Percentiles rank a stretch among this genome's conserved stretches.
phyloP scores from a whole-genome alignment of 202 grass and related monocot species.

The Thinopyrum obtusiflorum region DNA sequence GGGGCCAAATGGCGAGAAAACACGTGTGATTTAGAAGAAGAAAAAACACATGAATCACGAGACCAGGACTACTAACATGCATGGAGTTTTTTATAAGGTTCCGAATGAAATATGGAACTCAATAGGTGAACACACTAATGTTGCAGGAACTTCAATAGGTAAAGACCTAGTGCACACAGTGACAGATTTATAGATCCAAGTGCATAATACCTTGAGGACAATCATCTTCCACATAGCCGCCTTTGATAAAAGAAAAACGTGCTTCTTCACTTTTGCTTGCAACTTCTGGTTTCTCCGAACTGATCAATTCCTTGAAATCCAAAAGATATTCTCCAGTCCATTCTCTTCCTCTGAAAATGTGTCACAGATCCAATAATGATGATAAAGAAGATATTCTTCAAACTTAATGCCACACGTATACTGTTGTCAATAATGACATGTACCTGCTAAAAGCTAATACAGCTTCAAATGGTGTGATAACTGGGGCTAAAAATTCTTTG shows the following conservation, averaged over 20 bases:
- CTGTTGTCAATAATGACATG: not conserved
- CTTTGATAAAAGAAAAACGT: constrained; percentile 88
- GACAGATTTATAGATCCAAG: not conserved
- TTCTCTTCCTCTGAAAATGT: constrained; percentile 64
- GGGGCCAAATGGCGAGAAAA: not conserved
- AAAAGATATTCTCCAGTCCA: constrained; percentile 92
- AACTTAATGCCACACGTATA: not conserved
- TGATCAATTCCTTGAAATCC: constrained; percentile 79
- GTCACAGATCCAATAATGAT: constrained; percentile 1
- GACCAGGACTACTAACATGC: not conserved
- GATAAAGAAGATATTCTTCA: not conserved
- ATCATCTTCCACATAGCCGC: constrained; percentile 67
- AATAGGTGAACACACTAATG: not conserved
- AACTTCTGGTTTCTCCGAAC: constrained; percentile 34
- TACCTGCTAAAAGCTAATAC: constrained; percentile 91
- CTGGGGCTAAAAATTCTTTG: constrained; percentile 91
- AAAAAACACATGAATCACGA: not conserved
- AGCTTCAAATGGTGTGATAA: constrained; percentile 97
- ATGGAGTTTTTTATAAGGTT: not conserved
- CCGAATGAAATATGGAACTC: not conserved
- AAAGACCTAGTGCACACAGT: not conserved
- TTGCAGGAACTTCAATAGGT: not conserved
- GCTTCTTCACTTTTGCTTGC: constrained; percentile 49
- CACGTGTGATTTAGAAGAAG: not conserved
- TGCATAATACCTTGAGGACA: constrained; percentile 41